Base-by-base conservation (phyloP, 306 rosid genomes). In the Carpinus fangiana region DNA sequence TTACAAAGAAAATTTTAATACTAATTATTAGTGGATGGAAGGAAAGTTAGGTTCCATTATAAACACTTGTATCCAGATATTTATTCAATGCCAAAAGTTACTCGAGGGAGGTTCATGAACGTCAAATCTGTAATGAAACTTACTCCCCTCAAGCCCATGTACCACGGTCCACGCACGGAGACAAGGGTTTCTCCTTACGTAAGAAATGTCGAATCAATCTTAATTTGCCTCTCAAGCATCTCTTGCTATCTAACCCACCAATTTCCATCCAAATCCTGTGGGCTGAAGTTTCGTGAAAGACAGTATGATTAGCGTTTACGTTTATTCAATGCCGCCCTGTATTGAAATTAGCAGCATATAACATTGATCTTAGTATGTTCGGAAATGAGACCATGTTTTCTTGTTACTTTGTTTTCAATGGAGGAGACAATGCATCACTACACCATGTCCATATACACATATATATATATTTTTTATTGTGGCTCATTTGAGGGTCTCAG, bases 81-180 rank as follows among this genome's bases (percentile, higher is more conserved):
- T 45, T 47, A 34, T 2, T 43, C 23, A 77, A 21, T 26, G n/a
- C 28, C 3, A 55, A 68, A 78, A 53, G 7, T 6, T 5, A 48
- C 3, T 13, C 2, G 45, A 76, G 12, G 59, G 46, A 78, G 60
- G 81, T 78, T 70, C 76, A 78, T 70, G 76, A 78, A 56, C 70
- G 47, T 46, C 28, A 70, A 41, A 56, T 5, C 45, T 17, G 3
- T 20, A 51, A 68, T 34, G 53, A 65, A 51, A 34, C n/a, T 26
- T 34, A 14, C 55, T 21, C 46, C 53, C 68, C 60, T 54, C 51
- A 41, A 41, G 17, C 51, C 72, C 48, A 55, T 18, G 34, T 54
- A 17, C 65, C 52, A 73, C 55, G 67, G 38, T n/a, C 77, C 51
- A 55, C 2, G 52, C 65, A 66, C 31, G 51, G 51, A 66, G 72